Percentiles rank a stretch among this genome's conserved stretches.
Evolutionary conservation across 208 protist genomes (phyloP).

Genomic region (Trypanosoma mega): DNA sequence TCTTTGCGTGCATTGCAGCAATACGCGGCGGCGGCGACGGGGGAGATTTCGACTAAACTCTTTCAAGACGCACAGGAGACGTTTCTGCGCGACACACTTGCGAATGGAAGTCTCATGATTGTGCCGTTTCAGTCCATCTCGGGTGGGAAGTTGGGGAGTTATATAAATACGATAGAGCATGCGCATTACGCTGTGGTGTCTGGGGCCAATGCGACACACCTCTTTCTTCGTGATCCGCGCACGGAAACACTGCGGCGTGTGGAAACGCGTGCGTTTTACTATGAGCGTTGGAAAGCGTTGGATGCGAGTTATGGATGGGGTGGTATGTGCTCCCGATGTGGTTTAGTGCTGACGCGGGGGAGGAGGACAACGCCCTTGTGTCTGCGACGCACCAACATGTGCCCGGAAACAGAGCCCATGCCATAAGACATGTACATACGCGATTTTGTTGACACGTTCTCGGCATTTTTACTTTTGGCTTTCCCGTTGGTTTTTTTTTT

Average conservation of each 20-base stretch:
- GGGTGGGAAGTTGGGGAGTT: not conserved
- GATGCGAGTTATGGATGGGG: not conserved
- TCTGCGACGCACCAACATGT: not conserved
- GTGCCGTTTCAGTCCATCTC: not conserved
- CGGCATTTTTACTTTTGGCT: too few species aligned
- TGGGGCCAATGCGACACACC: not conserved
- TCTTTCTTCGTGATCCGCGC: not conserved
- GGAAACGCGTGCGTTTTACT: not conserved
- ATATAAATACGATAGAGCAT: not conserved
- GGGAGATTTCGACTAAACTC: not conserved
- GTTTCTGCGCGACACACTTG: not conserved
- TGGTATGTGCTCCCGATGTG: not conserved
- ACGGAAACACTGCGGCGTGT: not conserved
- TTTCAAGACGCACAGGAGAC: not conserved
- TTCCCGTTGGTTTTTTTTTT: too few species aligned
- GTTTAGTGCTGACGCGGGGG: not conserved
- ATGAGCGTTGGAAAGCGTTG: not conserved
- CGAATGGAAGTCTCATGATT: not conserved
- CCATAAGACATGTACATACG: too few species aligned
- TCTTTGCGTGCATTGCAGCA: not conserved
- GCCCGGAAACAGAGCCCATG: not conserved
- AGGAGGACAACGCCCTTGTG: not conserved
- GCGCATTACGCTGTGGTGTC: not conserved
- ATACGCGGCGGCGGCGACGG: not conserved
- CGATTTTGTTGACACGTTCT: too few species aligned